Conservation (phyloP, 2,329 filamentous ascomycete species). For the Talaromyces sp. region DNA sequence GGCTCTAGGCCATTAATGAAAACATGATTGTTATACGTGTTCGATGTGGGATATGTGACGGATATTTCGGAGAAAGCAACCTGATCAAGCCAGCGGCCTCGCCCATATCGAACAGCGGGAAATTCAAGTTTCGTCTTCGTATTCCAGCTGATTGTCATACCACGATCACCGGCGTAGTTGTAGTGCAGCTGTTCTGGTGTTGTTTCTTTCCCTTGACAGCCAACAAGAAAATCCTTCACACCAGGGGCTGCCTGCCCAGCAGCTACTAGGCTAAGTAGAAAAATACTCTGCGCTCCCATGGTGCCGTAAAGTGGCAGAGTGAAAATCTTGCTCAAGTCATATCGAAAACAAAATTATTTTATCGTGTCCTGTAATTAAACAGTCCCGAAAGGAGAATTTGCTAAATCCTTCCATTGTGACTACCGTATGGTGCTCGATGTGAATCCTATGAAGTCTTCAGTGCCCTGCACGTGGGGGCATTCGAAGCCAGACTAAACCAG, state of each 20-base stretch:
- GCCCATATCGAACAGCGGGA: slow-evolving; percentile 36
- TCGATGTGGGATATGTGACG: slow-evolving; percentile 17
- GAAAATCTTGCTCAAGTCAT: background rate
- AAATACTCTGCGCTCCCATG: background rate
- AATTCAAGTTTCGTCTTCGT: slow-evolving; percentile 30
- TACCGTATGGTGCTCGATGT: no score
- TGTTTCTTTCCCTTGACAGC: background rate
- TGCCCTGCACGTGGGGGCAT: no score
- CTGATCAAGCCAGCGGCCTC: slow-evolving; percentile 22
- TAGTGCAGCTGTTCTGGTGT: slow-evolving; percentile 15
- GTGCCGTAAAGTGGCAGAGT: background rate
- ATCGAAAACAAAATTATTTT: background rate
- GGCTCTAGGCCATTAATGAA: slow-evolving; percentile 20
- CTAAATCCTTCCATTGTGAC: no score
- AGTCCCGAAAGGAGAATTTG: no score
- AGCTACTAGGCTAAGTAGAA: background rate
- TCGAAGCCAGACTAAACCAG: no score
- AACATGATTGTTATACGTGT: slow-evolving; percentile 27
- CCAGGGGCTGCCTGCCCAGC: background rate
- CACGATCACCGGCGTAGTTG: slow-evolving; percentile 20
- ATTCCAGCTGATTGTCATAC: slow-evolving; percentile 35
- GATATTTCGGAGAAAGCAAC: slow-evolving; percentile 15
- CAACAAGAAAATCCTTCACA: background rate
- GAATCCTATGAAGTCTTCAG: no score
- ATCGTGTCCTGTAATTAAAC: no score